Evolutionary conservation across 805 yeast genomes (phyloP).

Genomic region (Candida silvicultrix): DNA sequence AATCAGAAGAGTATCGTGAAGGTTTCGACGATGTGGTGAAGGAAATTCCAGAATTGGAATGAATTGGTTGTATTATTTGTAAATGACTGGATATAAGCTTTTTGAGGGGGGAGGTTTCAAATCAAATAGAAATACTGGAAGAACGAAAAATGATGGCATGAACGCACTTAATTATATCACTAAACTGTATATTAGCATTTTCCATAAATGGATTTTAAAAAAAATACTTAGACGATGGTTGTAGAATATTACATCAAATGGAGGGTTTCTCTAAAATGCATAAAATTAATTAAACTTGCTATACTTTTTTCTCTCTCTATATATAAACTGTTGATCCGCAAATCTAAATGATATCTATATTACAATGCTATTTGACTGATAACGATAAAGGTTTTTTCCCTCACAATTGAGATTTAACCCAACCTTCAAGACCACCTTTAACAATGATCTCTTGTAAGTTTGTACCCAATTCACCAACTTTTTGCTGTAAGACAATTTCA

Average conservation of each 20-base stretch:
- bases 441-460: slow-evolving; percentile 95
- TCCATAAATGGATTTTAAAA: not conserved
- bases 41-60: slow-evolving; percentile 51
- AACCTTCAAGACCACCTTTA: slow-evolving; percentile 96
- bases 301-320: too few relatives aligned
- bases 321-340: too few relatives aligned
- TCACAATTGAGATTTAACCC: slow-evolving; percentile 78
- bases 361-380: too few relatives aligned
- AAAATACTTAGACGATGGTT: too few relatives aligned
- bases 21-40: slow-evolving; percentile 88
- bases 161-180: not conserved
- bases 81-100: too few relatives aligned
- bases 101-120: too few relatives aligned
- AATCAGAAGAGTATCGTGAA: slow-evolving; percentile 87
- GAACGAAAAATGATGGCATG: not conserved
- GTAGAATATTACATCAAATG: not conserved
- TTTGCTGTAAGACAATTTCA: slow-evolving; percentile 63
- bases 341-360: too few relatives aligned
- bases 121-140: too few relatives aligned
- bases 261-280: not conserved
- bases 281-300: not conserved
- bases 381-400: too few relatives aligned
- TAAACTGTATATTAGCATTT: not conserved
- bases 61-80: not conserved
- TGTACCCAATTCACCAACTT: slow-evolving; percentile 93